These are phyloP conservation scores for Dothistroma septosporum DNA, from an alignment of 2,329 filamentous ascomycete species.

Conservation along the genomic window DNA sequence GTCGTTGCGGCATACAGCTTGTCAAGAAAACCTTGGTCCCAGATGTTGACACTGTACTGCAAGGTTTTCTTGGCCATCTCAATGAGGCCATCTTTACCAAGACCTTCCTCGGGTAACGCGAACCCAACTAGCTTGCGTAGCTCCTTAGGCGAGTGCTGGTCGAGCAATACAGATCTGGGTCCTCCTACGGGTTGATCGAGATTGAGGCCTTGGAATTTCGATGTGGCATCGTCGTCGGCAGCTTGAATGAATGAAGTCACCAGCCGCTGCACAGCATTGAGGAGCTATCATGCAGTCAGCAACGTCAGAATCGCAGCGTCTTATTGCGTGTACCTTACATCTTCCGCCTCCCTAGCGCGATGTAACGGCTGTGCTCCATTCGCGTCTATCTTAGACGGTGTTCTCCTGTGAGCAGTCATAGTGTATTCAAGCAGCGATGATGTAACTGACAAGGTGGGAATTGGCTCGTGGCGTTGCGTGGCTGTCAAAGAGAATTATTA, in stretches of 20 bases:
- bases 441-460: not conserved
- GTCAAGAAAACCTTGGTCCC: conserved; percentile 93
- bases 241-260: conserved; percentile 66
- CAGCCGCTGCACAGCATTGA: conserved; percentile 62
- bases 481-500: not conserved
- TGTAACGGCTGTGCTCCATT: conserved; percentile 18
- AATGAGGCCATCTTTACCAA: conserved; percentile 43
- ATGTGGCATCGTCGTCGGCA: conserved; percentile 61
- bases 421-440: not conserved
- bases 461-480: not conserved
- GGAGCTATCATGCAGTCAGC: conserved; percentile 50
- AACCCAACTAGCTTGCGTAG: conserved; percentile 40
- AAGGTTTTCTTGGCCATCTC: conserved; percentile 63
- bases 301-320: not conserved
- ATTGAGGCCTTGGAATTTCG: conserved; percentile 54
- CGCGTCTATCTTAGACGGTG: not conserved
- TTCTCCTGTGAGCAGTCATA: conserved; percentile 1
- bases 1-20: conserved; percentile 92
- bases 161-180: conserved; percentile 43
- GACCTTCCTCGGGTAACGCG: conserved; percentile 34
- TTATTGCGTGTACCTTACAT: conserved; percentile 24
- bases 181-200: conserved; percentile 60
- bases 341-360: conserved; percentile 36
- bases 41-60: conserved; percentile 92
- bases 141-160: conserved; percentile 43